These are phyloP conservation scores for Phylloporus arenicola DNA, from an alignment of 768 basidiomycete species.

Conservation along the genomic window DNA sequence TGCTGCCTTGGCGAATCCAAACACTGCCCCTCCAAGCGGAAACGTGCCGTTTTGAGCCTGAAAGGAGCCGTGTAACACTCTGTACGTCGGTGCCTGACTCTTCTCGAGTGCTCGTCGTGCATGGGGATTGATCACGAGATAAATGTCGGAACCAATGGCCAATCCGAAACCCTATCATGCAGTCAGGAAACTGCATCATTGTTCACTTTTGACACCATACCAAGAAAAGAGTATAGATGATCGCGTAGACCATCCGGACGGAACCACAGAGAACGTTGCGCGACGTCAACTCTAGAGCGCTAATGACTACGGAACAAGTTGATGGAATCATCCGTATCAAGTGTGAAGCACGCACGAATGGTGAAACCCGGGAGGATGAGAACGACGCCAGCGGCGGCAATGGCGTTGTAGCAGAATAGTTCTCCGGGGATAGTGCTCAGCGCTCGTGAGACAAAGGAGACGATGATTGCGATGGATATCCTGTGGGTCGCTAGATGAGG, in stretches of 20 bases:
- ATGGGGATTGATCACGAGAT: slow-evolving; percentile 60
- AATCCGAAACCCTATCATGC: slow-evolving; percentile 67
- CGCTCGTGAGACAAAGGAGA: slow-evolving; percentile 76
- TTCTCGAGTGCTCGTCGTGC: slow-evolving; percentile 38
- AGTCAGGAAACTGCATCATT: slow-evolving; percentile 3
- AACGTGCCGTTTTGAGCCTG: slow-evolving; percentile 44
- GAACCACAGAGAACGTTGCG: slow-evolving; percentile 77
- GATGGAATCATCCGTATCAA: slow-evolving; percentile 1
- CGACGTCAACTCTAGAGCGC: slow-evolving; percentile 76
- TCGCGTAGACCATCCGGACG: slow-evolving; percentile 79
- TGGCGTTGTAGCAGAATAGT: slow-evolving; percentile 84
- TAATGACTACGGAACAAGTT: slow-evolving; percentile 47
- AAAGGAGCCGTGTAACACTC: slow-evolving; percentile 52
- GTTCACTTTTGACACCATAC: slow-evolving; percentile 31
- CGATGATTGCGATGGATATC: slow-evolving; percentile 78
- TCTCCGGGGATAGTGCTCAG: slow-evolving; percentile 70
- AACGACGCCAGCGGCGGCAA: slow-evolving; percentile 88
- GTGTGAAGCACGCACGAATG: slow-evolving; percentile 46
- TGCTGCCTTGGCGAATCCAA: slow-evolving; percentile 40
- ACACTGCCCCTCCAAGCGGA: slow-evolving; percentile 37
- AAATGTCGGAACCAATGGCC: slow-evolving; percentile 79
- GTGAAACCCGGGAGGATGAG: slow-evolving; percentile 87
- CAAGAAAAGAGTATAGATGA: slow-evolving; percentile 80
- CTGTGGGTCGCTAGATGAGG: slow-evolving; percentile 32
- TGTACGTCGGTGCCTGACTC: slow-evolving; percentile 34